Conservation (phyloP, 306 rosid species). For the Astragalus membranaceus region DNA sequence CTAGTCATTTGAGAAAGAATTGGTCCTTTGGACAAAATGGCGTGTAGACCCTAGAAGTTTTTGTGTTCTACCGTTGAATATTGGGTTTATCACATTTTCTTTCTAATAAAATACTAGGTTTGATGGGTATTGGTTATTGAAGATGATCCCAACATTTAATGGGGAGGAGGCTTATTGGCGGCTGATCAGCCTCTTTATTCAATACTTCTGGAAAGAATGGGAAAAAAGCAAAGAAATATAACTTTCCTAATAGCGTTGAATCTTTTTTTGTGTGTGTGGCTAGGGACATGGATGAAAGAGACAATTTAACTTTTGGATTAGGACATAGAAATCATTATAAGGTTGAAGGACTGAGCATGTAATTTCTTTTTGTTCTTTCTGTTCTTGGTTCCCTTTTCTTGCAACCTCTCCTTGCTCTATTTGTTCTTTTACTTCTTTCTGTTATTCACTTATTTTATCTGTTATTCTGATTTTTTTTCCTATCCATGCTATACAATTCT, state of each 20-base stretch:
- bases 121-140: neutral
- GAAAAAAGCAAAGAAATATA: neutral
- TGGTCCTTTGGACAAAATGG: neutral
- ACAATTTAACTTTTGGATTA: neutral
- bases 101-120: neutral
- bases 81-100: neutral
- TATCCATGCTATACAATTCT: neutral
- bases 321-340: neutral
- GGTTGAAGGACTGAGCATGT: neutral
- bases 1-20: neutral
- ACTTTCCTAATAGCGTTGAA: neutral
- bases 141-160: neutral
- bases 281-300: neutral
- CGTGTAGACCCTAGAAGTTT: neutral
- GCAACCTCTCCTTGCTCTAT: neutral
- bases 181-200: neutral
- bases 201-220: neutral
- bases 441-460: neutral
- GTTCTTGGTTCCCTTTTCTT: neutral
- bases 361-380: neutral
- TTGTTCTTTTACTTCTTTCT: neutral
- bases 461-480: neutral
- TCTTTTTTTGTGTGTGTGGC: neutral
- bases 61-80: neutral
- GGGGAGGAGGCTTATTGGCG: neutral